Evolutionary conservation across 306 rosid species (phyloP).

Genomic region (barrel medic (Medicago truncatula)): DNA sequence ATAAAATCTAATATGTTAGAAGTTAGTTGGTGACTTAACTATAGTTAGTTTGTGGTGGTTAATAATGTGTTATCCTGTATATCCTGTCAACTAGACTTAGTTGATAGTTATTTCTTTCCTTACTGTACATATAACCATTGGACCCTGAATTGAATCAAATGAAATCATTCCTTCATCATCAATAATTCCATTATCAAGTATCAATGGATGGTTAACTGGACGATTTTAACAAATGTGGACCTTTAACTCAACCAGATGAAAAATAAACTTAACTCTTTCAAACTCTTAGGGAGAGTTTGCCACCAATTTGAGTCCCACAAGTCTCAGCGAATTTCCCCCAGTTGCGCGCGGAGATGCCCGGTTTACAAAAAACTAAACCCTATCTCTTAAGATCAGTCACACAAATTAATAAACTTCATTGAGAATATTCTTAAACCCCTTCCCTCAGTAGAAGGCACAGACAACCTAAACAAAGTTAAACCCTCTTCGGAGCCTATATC

Average conservation of each 20-base stretch:
- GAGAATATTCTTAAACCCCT: conserved; percentile 20
- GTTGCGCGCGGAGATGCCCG: no score
- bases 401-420: conserved; percentile 12
- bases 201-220: background rate
- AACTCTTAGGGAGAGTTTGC: no score
- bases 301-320: no score
- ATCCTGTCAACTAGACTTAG: background rate
- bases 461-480: conserved; percentile 21
- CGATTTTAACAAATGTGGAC: background rate
- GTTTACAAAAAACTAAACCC: background rate
- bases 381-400: conserved; percentile 7
- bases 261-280: no score
- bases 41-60: background rate
- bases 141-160: background rate
- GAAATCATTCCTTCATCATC: background rate
- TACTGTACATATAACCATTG: background rate
- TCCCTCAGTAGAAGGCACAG: conserved; percentile 20
- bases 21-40: conserved; percentile 15
- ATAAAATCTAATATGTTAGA: background rate
- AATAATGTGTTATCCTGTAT: background rate
- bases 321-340: no score
- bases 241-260: background rate
- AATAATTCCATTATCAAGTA: background rate
- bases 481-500: background rate
- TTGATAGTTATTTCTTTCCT: background rate